Evolutionary conservation across 768 basidiomycete species (phyloP), one percentile per base, ranked within the genome.

Genomic region (Naganishia vishniacii): DNA sequence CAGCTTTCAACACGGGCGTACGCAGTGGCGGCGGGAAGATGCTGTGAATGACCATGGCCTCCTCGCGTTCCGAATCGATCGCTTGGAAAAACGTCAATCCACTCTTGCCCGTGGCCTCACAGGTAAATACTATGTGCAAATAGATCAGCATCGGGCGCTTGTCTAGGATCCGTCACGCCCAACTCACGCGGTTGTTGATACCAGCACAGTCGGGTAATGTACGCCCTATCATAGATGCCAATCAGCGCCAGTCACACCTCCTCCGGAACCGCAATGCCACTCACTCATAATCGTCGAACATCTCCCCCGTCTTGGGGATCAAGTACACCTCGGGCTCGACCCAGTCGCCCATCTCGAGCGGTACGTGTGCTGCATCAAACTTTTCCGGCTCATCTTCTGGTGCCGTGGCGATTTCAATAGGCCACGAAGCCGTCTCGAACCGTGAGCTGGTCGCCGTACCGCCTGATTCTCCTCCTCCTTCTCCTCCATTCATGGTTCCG

Each of bases 1-100:
- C 91, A 20, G 89, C 86, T 71, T 83, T 86, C 68, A 99, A 85
- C 59, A 98, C 85, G 48, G 91, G 86, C 64, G 88, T 84, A 78
- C 98, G 98, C 71, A 99, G 85, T 65, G 86, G 86, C 75, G 91
- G 87, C 16, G 94, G 90, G 79, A 99, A 97, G 71, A 90, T 83
- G 46, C 87, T 83, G 75, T 98, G 91, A 77, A 97, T 83, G 29
- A 87, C 88, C 62, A 86, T 83, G 32, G 89, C 89, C 79, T 98
- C 95, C 70, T 86, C 85, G 65, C 83, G 85, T 78, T 99, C 95
- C 64, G 89, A 92, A 70, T 90, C 86, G 47, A 93, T 81, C 25
- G 95, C 95, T 73, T 91, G 86, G 78, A 93, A 95, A 79, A 91
- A 99, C 80, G 90, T 88, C 60, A 98, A 83, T 23, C 46, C 46